These are phyloP conservation scores for Afroboletus lepidellus DNA, from an alignment of 1,284 basidiomycete genomes.

Conservation along the genomic window DNA sequence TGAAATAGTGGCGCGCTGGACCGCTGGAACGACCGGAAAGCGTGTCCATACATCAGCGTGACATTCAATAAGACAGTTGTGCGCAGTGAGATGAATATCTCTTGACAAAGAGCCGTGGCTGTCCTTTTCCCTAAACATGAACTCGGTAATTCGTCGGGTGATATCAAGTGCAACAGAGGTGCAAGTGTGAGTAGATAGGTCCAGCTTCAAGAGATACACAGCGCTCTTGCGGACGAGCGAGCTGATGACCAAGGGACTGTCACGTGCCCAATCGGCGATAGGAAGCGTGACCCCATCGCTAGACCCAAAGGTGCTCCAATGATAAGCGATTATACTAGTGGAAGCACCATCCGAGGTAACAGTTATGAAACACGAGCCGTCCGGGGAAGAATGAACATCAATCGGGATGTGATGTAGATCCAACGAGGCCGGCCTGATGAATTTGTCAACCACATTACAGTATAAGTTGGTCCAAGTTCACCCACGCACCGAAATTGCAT, in stretches of 20 bases:
- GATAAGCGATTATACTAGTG: slow-evolving; percentile 40
- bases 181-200: slow-evolving; percentile 31
- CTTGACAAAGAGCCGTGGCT: slow-evolving; percentile 17
- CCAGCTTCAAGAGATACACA: slow-evolving; percentile 44
- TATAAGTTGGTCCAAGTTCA: not conserved
- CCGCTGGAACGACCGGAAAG: slow-evolving; percentile 56
- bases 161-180: slow-evolving; percentile 49
- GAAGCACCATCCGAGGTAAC: slow-evolving; percentile 25
- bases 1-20: slow-evolving; percentile 45
- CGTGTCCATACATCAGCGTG: slow-evolving; percentile 60
- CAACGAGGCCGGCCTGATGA: slow-evolving; percentile 46
- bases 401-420: slow-evolving; percentile 37
- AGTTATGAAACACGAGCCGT: slow-evolving; percentile 51
- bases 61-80: slow-evolving; percentile 56
- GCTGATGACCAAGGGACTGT: slow-evolving; percentile 36
- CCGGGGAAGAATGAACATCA: slow-evolving; percentile 45
- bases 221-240: slow-evolving; percentile 43
- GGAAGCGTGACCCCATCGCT: slow-evolving; percentile 42
- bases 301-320: slow-evolving; percentile 57
- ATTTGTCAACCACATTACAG: not conserved
- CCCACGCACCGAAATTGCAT: slow-evolving; percentile 49
- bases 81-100: slow-evolving; percentile 27
- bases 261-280: slow-evolving; percentile 29
- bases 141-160: slow-evolving; percentile 53
- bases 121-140: slow-evolving; percentile 46